Conservation (phyloP, 2,329 filamentous ascomycete genomes). For the Pyrenophora graminea region DNA sequence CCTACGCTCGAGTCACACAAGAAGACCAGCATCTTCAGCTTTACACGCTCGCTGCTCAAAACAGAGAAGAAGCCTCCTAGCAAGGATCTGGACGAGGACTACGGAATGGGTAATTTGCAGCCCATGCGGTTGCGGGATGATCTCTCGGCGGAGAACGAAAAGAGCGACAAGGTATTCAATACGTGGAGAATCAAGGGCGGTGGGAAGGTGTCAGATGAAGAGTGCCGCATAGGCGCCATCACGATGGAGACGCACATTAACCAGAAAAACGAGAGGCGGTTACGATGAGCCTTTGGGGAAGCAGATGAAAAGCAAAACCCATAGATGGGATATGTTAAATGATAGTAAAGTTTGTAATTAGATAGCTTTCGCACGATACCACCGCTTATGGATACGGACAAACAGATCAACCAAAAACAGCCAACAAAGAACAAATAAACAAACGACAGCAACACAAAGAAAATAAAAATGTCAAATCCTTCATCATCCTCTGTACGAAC, state of each 20-base stretch:
- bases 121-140: constrained; percentile 38
- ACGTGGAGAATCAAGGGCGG: constrained; percentile 37
- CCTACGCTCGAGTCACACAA: constrained; percentile 19
- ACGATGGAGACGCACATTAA: constrained; percentile 34
- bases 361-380: background rate
- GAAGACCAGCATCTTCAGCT: constrained; percentile 26
- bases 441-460: no score
- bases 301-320: no score
- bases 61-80: constrained; percentile 22
- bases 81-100: constrained; percentile 27
- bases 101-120: constrained; percentile 26
- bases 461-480: no score
- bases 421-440: no score
- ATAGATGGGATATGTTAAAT: no score
- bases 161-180: constrained; percentile 30
- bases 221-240: constrained; percentile 26
- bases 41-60: constrained; percentile 29
- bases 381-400: no score
- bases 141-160: constrained; percentile 23
- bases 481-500: no score
- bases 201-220: constrained; percentile 35
- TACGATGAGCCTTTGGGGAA: background rate
- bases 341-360: background rate
- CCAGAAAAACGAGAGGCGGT: constrained; percentile 22
- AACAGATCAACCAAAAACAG: no score